These are phyloP conservation scores for Ganoderma resinaceum DNA, from an alignment of 1,284 basidiomycete species.

Conservation along the genomic window DNA sequence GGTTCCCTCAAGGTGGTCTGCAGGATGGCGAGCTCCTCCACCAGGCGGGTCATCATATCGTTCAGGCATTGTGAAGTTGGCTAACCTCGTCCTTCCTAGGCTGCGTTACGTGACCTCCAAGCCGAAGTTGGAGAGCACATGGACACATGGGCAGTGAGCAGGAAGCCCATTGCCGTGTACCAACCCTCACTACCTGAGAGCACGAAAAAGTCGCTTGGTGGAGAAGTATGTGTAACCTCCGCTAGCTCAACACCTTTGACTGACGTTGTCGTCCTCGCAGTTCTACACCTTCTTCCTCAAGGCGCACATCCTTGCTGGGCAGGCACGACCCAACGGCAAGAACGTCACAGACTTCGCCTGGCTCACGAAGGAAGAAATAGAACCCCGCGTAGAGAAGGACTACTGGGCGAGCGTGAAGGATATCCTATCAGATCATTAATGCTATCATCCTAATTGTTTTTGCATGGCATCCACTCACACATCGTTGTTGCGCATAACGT, in stretches of 20 bases:
- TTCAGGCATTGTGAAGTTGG: too few species aligned
- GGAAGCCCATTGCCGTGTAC: conserved; percentile 76
- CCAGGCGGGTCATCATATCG: conserved; percentile 52
- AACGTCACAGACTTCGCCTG: conserved; percentile 82
- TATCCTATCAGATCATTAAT: conserved; percentile 78
- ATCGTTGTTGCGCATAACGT: background rate
- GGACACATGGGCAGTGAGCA: conserved; percentile 85
- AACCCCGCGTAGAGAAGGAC: conserved; percentile 61
- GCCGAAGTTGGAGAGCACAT: conserved; percentile 75
- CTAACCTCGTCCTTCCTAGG: conserved; percentile 45
- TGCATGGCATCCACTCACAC: conserved; percentile 19
- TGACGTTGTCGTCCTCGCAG: conserved; percentile 25
- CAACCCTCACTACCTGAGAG: conserved; percentile 48
- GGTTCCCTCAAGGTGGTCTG: conserved; percentile 79
- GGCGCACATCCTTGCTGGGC: conserved; percentile 83
- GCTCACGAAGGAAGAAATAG: conserved; percentile 90
- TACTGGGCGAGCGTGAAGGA: conserved; percentile 85
- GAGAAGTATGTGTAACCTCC: conserved; percentile 31
- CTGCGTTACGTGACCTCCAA: conserved; percentile 71
- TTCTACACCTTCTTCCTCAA: conserved; percentile 77
- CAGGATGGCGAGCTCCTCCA: conserved; percentile 73
- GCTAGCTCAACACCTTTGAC: background rate
- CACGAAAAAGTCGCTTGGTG: conserved; percentile 24
- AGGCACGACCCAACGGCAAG: conserved; percentile 62
- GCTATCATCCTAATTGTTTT: conserved; percentile 26